Conservation (phyloP, 2,329 filamentous ascomycete species). For the Calonectria ilicicola region DNA sequence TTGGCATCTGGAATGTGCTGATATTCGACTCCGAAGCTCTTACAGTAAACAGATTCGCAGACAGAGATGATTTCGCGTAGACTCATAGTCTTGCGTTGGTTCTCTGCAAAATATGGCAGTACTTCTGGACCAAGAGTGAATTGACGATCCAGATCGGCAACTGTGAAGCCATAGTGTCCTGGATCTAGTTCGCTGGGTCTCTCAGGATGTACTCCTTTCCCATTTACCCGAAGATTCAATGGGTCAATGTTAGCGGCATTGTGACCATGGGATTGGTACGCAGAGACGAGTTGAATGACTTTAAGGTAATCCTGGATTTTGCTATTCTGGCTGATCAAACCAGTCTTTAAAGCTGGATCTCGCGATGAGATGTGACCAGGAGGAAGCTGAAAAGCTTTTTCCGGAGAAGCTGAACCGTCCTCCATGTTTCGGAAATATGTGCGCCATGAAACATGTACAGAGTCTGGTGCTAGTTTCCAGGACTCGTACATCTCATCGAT, state of each 20-base stretch:
- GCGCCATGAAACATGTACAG: conserved; percentile 97
- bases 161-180: conserved; percentile 92
- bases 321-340: conserved; percentile 73
- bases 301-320: conserved; percentile 95
- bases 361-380: conserved; percentile 89
- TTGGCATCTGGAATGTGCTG: conserved; percentile 96
- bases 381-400: conserved; percentile 93
- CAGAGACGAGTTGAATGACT: conserved; percentile 93
- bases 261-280: conserved; percentile 96
- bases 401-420: conserved; percentile 93
- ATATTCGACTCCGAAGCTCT: conserved; percentile 96
- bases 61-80: conserved; percentile 90
- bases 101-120: conserved; percentile 88
- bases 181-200: conserved; percentile 91
- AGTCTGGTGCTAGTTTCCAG: conserved; percentile 92
- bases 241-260: conserved; percentile 98
- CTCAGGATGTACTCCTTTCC: conserved; percentile 83
- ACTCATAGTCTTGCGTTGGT: conserved; percentile 91
- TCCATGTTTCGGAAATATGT: conserved; percentile 99
- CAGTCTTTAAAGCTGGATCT: conserved; percentile 77
- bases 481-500: conserved; percentile 99
- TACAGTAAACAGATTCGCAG: conserved; percentile 95
- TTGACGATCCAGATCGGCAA: conserved; percentile 90
- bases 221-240: conserved; percentile 82
- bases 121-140: conserved; percentile 94